Evolutionary conservation across 2,329 filamentous ascomycete genomes (phyloP).

Genomic region (Stylonectria norvegica): DNA sequence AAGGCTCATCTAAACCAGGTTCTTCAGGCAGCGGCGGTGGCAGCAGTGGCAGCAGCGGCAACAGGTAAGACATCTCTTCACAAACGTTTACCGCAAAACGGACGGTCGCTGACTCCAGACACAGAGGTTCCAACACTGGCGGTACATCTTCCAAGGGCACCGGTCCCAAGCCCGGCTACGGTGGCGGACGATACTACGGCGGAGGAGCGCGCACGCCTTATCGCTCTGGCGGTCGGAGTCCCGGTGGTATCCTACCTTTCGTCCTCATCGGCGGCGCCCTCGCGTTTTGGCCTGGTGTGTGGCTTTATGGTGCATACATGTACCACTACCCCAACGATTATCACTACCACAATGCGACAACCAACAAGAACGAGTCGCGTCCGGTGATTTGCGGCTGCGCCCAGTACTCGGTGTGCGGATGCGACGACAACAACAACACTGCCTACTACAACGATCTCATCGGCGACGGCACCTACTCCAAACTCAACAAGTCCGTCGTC

Average conservation of each 20-base stretch:
- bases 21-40: conserved; percentile 20
- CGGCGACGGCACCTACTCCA: conserved; percentile 59
- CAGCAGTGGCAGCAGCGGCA: conserved; percentile 11
- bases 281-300: conserved; percentile 61
- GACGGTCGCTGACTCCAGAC: neutral
- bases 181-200: conserved; percentile 62
- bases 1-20: conserved; percentile 14
- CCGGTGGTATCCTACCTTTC: conserved; percentile 51
- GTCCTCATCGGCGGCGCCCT: conserved; percentile 49
- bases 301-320: conserved; percentile 61
- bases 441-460: conserved; percentile 60
- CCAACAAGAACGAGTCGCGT: conserved; percentile 36
- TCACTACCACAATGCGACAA: conserved; percentile 48
- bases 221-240: conserved; percentile 48
- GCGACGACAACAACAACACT: conserved; percentile 63
- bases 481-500: conserved; percentile 60
- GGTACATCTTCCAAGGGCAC: conserved; percentile 56
- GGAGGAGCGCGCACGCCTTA: conserved; percentile 64
- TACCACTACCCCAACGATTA: conserved; percentile 48
- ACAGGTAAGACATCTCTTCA: conserved; percentile 10
- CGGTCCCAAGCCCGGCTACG: conserved; percentile 55
- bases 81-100: neutral
- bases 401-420: conserved; percentile 52
- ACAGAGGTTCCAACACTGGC: conserved; percentile 35
- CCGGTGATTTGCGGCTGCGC: conserved; percentile 51